phyloP scores from a whole-genome alignment of 2,329 filamentous ascomycete genomes.

The Phialophora chinensis region DNA sequence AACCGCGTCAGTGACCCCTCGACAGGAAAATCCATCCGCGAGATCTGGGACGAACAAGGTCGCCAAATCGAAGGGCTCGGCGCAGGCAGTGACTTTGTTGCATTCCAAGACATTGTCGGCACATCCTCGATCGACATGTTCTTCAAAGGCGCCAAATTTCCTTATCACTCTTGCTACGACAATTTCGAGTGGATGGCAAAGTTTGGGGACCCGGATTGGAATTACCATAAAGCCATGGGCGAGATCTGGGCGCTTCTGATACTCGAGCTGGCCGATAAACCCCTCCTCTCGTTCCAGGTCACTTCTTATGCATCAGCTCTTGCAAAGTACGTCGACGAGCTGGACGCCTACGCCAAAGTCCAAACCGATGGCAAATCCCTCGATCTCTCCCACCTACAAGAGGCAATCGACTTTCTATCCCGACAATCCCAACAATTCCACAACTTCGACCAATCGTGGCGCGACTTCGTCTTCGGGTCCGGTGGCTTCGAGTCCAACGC shows the following conservation, averaged over 20 bases:
- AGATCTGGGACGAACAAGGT: conserved; percentile 74
- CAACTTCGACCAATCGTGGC: conserved; percentile 78
- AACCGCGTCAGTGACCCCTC: conserved; percentile 75
- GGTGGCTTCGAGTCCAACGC: conserved; percentile 77
- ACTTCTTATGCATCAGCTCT: conserved; percentile 72
- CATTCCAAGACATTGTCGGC: conserved; percentile 90
- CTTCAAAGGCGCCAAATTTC: conserved; percentile 71
- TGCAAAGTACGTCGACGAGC: conserved; percentile 66
- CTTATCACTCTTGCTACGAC: conserved; percentile 86
- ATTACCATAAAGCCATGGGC: conserved; percentile 78
- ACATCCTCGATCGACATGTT: conserved; percentile 84
- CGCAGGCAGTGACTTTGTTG: conserved; percentile 79
- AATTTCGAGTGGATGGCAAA: conserved; percentile 84
- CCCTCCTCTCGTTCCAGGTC: conserved; percentile 83
- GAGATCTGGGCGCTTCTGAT: conserved; percentile 83
- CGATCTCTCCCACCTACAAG: conserved; percentile 64
- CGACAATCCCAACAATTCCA: conserved; percentile 69
- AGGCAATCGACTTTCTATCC: conserved; percentile 68
- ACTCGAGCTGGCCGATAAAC: conserved; percentile 80
- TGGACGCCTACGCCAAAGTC: conserved; percentile 69
- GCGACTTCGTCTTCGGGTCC: conserved; percentile 69
- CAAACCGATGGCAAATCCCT: conserved; percentile 47
- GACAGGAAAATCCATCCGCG: conserved; percentile 64
- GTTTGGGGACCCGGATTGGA: conserved; percentile 80
- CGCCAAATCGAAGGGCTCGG: conserved; percentile 71